phyloP scores from a whole-genome alignment of 2,329 filamentous ascomycete genomes.

The Xylaria sp. region DNA sequence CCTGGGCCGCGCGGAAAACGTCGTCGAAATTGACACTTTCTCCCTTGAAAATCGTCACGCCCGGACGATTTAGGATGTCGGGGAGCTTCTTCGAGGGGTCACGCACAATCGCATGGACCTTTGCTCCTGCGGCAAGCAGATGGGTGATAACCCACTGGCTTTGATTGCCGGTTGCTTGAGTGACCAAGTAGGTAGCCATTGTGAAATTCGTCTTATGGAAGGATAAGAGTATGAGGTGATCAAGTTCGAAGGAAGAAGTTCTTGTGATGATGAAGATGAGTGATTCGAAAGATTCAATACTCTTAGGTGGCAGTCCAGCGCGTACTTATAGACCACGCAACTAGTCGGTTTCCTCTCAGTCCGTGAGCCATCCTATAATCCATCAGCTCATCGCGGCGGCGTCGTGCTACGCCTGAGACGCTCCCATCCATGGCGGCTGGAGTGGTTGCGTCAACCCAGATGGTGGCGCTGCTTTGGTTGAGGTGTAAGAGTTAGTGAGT shows the following conservation, averaged over 20 bases:
- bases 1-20: slow-evolving; percentile 48
- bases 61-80: slow-evolving; percentile 39
- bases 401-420: background rate
- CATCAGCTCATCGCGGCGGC: background rate
- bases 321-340: slow-evolving; percentile 22
- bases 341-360: background rate
- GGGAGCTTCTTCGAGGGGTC: slow-evolving; percentile 47
- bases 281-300: background rate
- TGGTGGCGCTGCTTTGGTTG: background rate
- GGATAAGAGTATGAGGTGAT: background rate
- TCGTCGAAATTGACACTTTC: slow-evolving; percentile 50
- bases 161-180: slow-evolving; percentile 52
- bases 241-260: background rate
- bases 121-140: slow-evolving; percentile 50
- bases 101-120: slow-evolving; percentile 52
- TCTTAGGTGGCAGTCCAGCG: background rate
- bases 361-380: background rate
- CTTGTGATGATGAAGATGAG: slow-evolving; percentile 10
- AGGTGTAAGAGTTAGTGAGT: background rate
- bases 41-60: slow-evolving; percentile 52
- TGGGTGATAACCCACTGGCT: slow-evolving; percentile 47
- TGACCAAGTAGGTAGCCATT: slow-evolving; percentile 51
- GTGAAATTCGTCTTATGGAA: background rate
- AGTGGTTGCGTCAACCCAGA: background rate
- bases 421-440: background rate